Base-by-base conservation (phyloP, 305 asterid genomes). In the Andrographis paniculata region DNA sequence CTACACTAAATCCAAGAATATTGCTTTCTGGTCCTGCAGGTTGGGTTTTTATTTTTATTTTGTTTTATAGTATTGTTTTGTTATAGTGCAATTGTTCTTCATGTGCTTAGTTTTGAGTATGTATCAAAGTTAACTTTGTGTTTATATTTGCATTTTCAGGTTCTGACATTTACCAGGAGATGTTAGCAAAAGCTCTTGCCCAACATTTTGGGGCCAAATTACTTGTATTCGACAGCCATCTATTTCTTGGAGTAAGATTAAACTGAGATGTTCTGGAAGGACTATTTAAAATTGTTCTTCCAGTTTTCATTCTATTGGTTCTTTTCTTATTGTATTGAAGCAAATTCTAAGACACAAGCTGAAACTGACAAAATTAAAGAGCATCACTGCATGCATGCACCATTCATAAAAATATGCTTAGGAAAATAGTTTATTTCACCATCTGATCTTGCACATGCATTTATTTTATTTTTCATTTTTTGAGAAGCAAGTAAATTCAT, bases 11-110 rank as follows among this genome's bases (percentile, higher is more conserved):
- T 69, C 96, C 94, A 33, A 74, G 93, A 65, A 75, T 86, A 62
- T 74, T 82, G 68, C 94, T 86, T 62, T 79, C 89, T 54, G 94
- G 96, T 57, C 93, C 96, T 63, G 93, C 96, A 75, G 96, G 96
- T 82, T 20, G 8, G 48, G 48, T 43, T 2, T 14, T 42, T 42
- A 14, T 4, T 22, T 45, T 45, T 22, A 15, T 45, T 24, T 27
- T 14, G 11, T 45, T 45, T 14, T 22, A 15, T 23, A 41, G 20
- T 22, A 45, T 45, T 22, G 20, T 45, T 8, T n/a, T n/a, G n/a
- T n/a, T n/a, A n/a, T n/a, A n/a, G n/a, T n/a, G n/a, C n/a, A n/a
- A n/a, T n/a, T n/a, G n/a, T 45, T 45, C 15, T 24, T 42, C 22
- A 30, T 42, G 35, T 42, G 17, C 39, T 53, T 37, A 14, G 50